A percentile compares a stretch with the other conserved stretches of the same genome.
Evolutionary conservation across 2,329 filamentous ascomycete genomes (phyloP).

Genomic region (Acarospora socialis): DNA sequence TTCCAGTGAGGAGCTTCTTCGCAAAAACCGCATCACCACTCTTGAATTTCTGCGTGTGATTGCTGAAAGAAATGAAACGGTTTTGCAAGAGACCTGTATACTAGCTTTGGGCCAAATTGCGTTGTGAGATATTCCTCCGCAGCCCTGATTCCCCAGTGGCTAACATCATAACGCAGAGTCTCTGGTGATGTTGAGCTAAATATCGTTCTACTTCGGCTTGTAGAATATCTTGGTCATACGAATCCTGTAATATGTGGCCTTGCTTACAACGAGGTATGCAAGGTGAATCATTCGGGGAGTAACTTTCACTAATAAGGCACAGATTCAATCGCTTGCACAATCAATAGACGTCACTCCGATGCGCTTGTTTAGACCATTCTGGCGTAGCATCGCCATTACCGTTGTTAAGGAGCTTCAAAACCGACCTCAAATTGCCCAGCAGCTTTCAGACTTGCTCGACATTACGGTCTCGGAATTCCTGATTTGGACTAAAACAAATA

Average conservation of each 20-base stretch:
- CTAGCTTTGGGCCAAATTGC: conserved; percentile 78
- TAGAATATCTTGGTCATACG: conserved; percentile 74
- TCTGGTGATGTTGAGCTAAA: conserved; percentile 74
- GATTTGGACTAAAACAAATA: conserved; percentile 60
- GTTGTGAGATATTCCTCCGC: too few species aligned
- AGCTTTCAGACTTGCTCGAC: conserved; percentile 67
- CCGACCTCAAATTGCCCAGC: conserved; percentile 67
- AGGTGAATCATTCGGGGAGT: conserved; percentile 12
- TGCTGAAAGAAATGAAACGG: conserved; percentile 51
- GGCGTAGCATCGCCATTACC: conserved; percentile 69
- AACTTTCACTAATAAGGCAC: conserved; percentile 8
- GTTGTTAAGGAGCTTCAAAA: conserved; percentile 68
- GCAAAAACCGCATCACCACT: conserved; percentile 53
- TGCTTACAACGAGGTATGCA: conserved; percentile 69
- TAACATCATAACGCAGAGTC: too few species aligned
- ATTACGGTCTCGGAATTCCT: conserved; percentile 64
- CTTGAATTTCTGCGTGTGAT: conserved; percentile 59
- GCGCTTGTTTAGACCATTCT: conserved; percentile 71
- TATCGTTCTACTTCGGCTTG: conserved; percentile 65
- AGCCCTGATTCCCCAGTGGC: too few species aligned
- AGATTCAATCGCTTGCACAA: conserved; percentile 61
- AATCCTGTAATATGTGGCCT: conserved; percentile 68
- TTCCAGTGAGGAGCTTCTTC: conserved; percentile 33
- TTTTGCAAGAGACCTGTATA: conserved; percentile 70
- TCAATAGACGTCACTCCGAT: conserved; percentile 44